phyloP scores from a whole-genome alignment of 805 yeast species.

The Priceomyces medius region DNA sequence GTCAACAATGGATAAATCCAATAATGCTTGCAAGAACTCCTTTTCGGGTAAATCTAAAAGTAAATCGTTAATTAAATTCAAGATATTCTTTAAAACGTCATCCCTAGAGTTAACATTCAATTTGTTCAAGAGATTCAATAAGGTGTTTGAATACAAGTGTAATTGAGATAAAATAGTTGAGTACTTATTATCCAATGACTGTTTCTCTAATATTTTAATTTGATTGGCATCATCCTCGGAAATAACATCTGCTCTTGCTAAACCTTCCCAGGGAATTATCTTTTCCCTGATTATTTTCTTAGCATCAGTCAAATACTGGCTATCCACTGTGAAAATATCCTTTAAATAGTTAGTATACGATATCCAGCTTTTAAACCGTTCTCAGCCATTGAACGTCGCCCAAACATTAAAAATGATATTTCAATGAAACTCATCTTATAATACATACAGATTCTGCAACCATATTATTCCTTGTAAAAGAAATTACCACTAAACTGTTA shows the following conservation, averaged over 20 bases:
- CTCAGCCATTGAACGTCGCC: too few species aligned
- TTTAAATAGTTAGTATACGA: not conserved
- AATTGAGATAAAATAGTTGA: conserved; percentile 43
- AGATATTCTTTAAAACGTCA: conserved; percentile 64
- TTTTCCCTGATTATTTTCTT: conserved; percentile 70
- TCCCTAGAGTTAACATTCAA: conserved; percentile 46
- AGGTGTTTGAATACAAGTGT: conserved; percentile 52
- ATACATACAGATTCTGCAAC: conserved; percentile 1
- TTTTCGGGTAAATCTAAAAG: conserved; percentile 36
- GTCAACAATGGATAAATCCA: conserved; percentile 42
- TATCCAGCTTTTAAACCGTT: too few species aligned
- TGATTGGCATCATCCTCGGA: conserved; percentile 65
- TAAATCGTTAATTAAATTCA: conserved; percentile 62
- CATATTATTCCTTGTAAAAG: conserved; percentile 1
- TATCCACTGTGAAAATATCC: conserved; percentile 38
- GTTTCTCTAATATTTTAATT: conserved; percentile 53
- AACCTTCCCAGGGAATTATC: conserved; percentile 90
- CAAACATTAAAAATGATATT: too few species aligned
- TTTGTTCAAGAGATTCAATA: conserved; percentile 54
- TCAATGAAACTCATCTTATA: too few species aligned
- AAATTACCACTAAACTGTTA: not conserved
- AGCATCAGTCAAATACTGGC: conserved; percentile 63
- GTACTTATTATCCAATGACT: conserved; percentile 41
- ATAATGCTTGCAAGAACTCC: conserved; percentile 38
- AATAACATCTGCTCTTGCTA: conserved; percentile 69